These are phyloP conservation scores for Nevesoporus exiguus DNA, from an alignment of 768 basidiomycete species.

Conservation along the genomic window DNA sequence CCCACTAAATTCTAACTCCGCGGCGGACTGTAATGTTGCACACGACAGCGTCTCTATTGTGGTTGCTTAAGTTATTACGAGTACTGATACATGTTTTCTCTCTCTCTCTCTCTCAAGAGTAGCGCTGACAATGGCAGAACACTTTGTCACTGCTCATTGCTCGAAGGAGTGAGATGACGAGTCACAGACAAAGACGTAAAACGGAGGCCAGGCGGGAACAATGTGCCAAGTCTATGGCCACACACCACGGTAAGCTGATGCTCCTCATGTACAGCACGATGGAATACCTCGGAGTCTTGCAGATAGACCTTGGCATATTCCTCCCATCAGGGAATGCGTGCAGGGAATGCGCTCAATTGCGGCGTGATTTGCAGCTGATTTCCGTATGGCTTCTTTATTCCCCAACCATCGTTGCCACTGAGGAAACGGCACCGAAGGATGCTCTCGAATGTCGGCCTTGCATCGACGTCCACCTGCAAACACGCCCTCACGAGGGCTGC, in stretches of 20 bases:
- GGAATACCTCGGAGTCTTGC: neutral
- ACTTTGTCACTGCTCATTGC: neutral
- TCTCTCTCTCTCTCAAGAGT: constrained; percentile 1
- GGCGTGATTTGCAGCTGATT: constrained; percentile 22
- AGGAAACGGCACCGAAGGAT: constrained; percentile 81
- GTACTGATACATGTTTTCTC: constrained; percentile 14
- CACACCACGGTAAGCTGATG: constrained; percentile 9
- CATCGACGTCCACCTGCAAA: constrained; percentile 70
- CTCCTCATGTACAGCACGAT: neutral
- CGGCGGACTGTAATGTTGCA: neutral
- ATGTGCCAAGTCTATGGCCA: constrained; percentile 9
- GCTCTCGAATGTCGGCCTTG: constrained; percentile 83
- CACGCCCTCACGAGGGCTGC: constrained; percentile 82
- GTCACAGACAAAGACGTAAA: constrained; percentile 5
- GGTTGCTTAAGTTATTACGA: neutral
- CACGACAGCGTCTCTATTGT: neutral
- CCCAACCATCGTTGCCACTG: constrained; percentile 75
- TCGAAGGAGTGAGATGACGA: constrained; percentile 6
- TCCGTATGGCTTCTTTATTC: constrained; percentile 33
- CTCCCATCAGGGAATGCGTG: constrained; percentile 23
- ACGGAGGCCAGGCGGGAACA: constrained; percentile 2
- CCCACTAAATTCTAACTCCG: constrained; percentile 16
- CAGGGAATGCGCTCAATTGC: constrained; percentile 33
- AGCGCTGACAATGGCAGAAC: constrained; percentile 5
- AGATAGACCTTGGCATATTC: constrained; percentile 11